Base-by-base conservation (phyloP, 2,329 filamentous ascomycete genomes). In the Mycosphaerella arachidis region DNA sequence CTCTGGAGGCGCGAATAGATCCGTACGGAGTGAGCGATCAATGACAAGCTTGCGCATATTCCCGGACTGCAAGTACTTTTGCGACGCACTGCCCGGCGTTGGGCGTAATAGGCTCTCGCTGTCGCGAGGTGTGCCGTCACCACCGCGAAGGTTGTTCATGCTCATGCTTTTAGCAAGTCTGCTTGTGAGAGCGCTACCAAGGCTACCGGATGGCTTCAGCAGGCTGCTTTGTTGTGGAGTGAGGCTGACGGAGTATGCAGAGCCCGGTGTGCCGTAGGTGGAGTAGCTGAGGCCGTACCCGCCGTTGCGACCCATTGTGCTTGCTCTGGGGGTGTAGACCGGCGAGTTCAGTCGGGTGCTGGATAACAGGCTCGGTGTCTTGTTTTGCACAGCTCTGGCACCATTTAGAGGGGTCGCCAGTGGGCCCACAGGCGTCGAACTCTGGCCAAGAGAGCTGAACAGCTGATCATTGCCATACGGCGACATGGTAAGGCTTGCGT, bases 231-330 rank as follows among this genome's bases (percentile, higher is more conserved):
- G 84, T 18, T 81, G 82, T 40, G 84, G 86, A 5, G 90, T 89
- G 6, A 89, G 89, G 73, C 87, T 91, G 40, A 64, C 63, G 24
- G 66, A 69, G 57, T 61, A 71, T 5, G 67, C 67, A 30, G 71
- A 72, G 37, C 81, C 86, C 6, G 93, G 92, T 1, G 89, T 92
- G 48, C 91, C 91, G 68, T 96, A 96, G 2, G 88, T 92, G 65
- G 92, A 96, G 76, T 97, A 97, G 1, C 89, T 92, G 73, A 97
- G 96, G 2, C 93, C 93, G 71, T 91, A 97, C 5, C 91, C 91
- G 50, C 56, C 63, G 24, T 57, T 64, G 27, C 68, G 60, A n/a
- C 69, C 68, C 31, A 70, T 31, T 10, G 66, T 64, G 53, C 69
- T 67, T 18, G 64, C 65, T 56, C 92, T 88, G 24, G 89, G 88